A percentile compares a stretch with the other conserved stretches of the same genome.
Evolutionary conservation across 2,329 filamentous ascomycete genomes (phyloP).

Genomic region (Diatrype stigma): DNA sequence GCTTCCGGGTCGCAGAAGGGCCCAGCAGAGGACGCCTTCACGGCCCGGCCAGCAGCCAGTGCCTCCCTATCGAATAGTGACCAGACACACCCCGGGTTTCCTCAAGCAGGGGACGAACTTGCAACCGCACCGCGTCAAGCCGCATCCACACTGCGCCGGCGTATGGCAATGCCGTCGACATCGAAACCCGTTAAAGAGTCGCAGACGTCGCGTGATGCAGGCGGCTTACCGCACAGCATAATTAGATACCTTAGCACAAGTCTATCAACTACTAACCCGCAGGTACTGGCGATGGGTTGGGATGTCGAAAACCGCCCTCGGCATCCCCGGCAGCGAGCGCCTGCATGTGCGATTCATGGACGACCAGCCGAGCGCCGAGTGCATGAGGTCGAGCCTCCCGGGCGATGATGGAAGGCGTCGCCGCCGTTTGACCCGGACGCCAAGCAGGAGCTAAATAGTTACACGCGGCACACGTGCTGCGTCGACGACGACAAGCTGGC

Average conservation of each 20-base stretch:
- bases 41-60: too few species aligned
- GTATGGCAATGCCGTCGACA: conserved; percentile 40
- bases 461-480: conserved; percentile 37
- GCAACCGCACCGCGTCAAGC: conserved; percentile 41
- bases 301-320: conserved; percentile 33
- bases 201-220: conserved; percentile 16
- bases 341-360: conserved; percentile 39
- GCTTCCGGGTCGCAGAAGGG: conserved; percentile 36
- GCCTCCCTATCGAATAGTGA: conserved; percentile 7
- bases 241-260: conserved; percentile 24
- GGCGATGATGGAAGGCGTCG: conserved; percentile 30
- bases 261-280: conserved; percentile 43
- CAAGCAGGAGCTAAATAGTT: conserved; percentile 35
- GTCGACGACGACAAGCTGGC: conserved; percentile 29
- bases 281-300: conserved; percentile 37
- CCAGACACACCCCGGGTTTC: conserved; percentile 41
- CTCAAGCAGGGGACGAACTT: conserved; percentile 39
- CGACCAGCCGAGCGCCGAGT: conserved; percentile 40
- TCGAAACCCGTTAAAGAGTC: conserved; percentile 47
- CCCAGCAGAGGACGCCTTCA: conserved; percentile 35
- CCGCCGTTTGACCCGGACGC: conserved; percentile 28
- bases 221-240: conserved; percentile 6
- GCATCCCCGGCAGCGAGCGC: conserved; percentile 29
- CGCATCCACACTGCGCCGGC: conserved; percentile 34
- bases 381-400: conserved; percentile 35